A percentile compares a stretch with the other conserved stretches of the same genome.
Conservation (phyloP, 2,329 filamentous ascomycete species). For the Shiraia bambusicola region DNA sequence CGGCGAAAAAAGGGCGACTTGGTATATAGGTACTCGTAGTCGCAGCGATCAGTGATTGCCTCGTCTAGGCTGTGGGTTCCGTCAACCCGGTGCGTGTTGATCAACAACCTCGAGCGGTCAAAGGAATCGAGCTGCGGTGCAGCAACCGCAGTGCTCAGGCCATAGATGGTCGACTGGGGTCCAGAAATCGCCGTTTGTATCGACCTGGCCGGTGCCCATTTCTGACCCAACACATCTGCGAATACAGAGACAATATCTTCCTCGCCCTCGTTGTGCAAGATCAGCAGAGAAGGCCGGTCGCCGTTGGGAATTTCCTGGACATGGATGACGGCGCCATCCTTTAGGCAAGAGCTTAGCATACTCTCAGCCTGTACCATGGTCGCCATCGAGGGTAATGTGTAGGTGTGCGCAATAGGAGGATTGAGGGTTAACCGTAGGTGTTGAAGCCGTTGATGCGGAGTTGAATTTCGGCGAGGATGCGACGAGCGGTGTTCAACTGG, state of each 20-base stretch:
- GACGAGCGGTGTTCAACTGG: constrained; percentile 43
- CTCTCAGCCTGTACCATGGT: constrained; percentile 42
- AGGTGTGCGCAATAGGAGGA: constrained; percentile 14
- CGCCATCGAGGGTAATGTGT: constrained; percentile 34
- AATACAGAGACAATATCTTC: constrained; percentile 73
- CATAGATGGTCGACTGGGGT: constrained; percentile 67
- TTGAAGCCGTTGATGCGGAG: constrained; percentile 48
- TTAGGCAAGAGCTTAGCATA: constrained; percentile 33
- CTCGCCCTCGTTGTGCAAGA: constrained; percentile 71
- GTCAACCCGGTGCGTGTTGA: constrained; percentile 76
- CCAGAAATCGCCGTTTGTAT: constrained; percentile 57
- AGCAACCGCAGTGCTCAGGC: constrained; percentile 61
- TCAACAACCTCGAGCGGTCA: constrained; percentile 62
- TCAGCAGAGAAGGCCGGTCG: constrained; percentile 44
- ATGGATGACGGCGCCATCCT: constrained; percentile 37
- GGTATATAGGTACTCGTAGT: constrained; percentile 86
- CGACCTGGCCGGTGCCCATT: constrained; percentile 60
- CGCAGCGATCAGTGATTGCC: constrained; percentile 66
- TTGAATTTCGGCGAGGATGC: constrained; percentile 43
- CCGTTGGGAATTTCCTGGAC: constrained; percentile 37
- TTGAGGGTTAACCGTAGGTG: constrained; percentile 41
- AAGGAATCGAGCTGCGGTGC: constrained; percentile 60
- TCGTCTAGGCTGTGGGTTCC: constrained; percentile 62
- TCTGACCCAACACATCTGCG: constrained; percentile 77
- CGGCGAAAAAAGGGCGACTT: constrained; percentile 70